Percentiles rank a stretch among this genome's conserved stretches.
phyloP scores from a whole-genome alignment of 345 rosid genomes.

The Lenwebbia sp. region DNA sequence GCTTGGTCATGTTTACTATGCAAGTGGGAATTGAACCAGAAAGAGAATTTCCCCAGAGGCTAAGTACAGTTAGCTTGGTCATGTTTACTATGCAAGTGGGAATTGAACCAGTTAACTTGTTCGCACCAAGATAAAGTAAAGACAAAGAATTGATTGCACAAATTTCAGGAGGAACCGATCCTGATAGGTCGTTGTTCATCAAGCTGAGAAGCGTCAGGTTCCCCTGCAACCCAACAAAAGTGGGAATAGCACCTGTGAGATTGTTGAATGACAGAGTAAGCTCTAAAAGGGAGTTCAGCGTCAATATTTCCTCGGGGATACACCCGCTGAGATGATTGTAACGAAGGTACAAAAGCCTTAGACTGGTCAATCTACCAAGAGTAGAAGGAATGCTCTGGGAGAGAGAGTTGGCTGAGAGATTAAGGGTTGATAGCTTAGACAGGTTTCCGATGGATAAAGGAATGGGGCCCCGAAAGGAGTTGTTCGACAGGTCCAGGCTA shows the following conservation, averaged over 20 bases:
- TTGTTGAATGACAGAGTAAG: background rate
- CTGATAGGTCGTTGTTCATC: background rate
- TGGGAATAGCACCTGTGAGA: background rate
- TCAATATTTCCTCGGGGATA: background rate
- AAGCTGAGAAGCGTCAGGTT: background rate
- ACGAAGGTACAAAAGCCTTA: background rate
- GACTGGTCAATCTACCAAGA: background rate
- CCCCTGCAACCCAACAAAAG: background rate
- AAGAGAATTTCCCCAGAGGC: too few relatives aligned
- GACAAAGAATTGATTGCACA: background rate
- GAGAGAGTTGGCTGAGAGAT: background rate
- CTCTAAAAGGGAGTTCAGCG: background rate
- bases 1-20: background rate
- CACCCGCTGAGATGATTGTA: background rate
- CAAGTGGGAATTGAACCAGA: too few relatives aligned
- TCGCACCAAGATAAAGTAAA: background rate
- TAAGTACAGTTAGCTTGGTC: too few relatives aligned
- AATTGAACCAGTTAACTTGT: background rate
- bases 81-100: too few relatives aligned
- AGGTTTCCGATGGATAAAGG: background rate
- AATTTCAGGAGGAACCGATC: background rate
- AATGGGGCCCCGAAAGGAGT: background rate
- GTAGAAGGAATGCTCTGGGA: background rate
- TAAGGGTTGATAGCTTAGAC: background rate
- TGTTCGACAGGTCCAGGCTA: background rate